A percentile compares a stretch with the other conserved stretches of the same genome.
These are phyloP conservation scores for Monilinia vaccinii-corymbosi DNA, from an alignment of 2,329 filamentous ascomycete species.

Conservation along the genomic window DNA sequence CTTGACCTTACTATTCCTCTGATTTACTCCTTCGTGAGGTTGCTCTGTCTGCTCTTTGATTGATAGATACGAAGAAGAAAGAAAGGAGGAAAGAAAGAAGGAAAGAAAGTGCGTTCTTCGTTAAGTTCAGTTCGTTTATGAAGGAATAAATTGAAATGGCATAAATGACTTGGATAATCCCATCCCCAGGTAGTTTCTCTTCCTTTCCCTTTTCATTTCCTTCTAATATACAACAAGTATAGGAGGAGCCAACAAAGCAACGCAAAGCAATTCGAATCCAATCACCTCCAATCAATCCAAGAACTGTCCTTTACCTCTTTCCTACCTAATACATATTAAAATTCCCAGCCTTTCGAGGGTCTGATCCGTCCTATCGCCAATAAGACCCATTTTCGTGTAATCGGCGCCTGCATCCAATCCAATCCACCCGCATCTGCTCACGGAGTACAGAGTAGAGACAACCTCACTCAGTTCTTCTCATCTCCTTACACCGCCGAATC, in stretches of 20 bases:
- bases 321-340: not conserved
- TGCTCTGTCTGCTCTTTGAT: too few species aligned
- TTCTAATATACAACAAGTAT: not conserved
- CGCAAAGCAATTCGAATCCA: too few species aligned
- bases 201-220: too few species aligned
- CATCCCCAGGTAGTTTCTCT: not conserved
- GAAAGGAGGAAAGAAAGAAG: too few species aligned
- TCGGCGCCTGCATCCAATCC: slow-evolving; percentile 1
- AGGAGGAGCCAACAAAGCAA: not conserved
- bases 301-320: not conserved
- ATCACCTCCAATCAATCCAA: too few species aligned
- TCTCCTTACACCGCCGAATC: slow-evolving; percentile 9
- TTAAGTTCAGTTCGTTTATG: too few species aligned
- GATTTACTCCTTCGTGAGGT: too few species aligned
- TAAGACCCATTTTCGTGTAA: slow-evolving; percentile 4
- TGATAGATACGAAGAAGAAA: too few species aligned
- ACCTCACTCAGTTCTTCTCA: slow-evolving; percentile 8
- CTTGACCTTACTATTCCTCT: too few species aligned
- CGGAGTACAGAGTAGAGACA: not conserved
- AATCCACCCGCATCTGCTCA: not conserved
- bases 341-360: not conserved
- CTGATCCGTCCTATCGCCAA: too few species aligned
- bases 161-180: not conserved
- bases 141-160: not conserved
- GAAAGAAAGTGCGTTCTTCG: too few species aligned